Conservation (phyloP, 2,329 filamentous ascomycete species). For the Fusarium sororula region DNA sequence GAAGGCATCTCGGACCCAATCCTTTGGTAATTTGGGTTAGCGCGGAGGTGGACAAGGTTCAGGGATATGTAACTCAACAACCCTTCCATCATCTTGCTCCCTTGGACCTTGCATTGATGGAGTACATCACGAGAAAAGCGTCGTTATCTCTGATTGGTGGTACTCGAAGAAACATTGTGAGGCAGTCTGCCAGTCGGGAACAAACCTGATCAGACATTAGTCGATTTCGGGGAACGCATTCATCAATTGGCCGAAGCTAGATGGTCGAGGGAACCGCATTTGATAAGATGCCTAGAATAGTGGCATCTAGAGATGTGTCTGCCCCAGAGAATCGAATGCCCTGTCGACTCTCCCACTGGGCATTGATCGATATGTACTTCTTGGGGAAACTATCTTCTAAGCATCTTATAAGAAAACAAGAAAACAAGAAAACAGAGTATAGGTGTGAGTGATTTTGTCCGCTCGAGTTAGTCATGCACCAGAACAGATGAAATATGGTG, state of each 20-base stretch:
- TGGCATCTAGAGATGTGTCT: neutral
- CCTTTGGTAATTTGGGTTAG: slow-evolving; percentile 37
- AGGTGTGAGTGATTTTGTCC: neutral
- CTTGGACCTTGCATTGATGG: slow-evolving; percentile 28
- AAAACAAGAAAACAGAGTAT: neutral
- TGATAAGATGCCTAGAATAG: neutral
- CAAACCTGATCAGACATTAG: slow-evolving; percentile 5
- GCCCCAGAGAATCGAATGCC: neutral
- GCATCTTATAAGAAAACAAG: neutral
- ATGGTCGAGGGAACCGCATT: neutral
- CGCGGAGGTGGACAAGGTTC: slow-evolving; percentile 35
- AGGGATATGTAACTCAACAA: slow-evolving; percentile 29
- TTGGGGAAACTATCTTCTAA: neutral
- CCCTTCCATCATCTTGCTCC: slow-evolving; percentile 37
- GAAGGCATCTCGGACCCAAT: slow-evolving; percentile 34
- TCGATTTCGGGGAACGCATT: slow-evolving; percentile 3
- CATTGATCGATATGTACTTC: neutral
- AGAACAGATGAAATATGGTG: neutral
- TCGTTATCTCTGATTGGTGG: slow-evolving; percentile 18
- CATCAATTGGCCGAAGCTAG: slow-evolving; percentile 4
- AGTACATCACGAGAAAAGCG: neutral
- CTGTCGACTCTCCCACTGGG: neutral
- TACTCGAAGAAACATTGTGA: neutral
- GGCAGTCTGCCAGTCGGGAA: neutral
- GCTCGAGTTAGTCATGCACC: neutral